Evolutionary conservation across 2,329 filamentous ascomycete species (phyloP).

Genomic region (Phialophora verrucosa): DNA sequence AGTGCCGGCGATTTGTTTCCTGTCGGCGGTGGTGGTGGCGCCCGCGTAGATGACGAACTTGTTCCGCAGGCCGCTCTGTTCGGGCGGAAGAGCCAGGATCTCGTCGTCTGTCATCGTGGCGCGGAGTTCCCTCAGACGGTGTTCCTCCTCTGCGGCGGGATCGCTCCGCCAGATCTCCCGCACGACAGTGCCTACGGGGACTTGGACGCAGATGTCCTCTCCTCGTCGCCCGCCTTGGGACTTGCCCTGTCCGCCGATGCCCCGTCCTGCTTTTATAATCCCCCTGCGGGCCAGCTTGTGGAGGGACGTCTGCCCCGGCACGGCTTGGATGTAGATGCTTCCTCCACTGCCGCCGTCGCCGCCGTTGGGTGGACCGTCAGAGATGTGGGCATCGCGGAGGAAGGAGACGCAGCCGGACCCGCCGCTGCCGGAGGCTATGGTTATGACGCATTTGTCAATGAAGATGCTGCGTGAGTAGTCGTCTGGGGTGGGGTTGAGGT

Average conservation of each 20-base stretch:
- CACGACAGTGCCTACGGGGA: constrained; percentile 90
- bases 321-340: constrained; percentile 91
- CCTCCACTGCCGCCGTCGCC: constrained; percentile 92
- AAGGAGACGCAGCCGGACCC: constrained; percentile 96
- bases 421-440: constrained; percentile 77
- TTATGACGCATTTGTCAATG: constrained; percentile 81
- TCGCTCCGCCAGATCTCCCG: constrained; percentile 80
- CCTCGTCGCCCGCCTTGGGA: constrained; percentile 72
- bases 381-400: constrained; percentile 85
- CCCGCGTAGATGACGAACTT: constrained; percentile 90
- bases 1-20: constrained; percentile 24
- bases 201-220: constrained; percentile 84
- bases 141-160: constrained; percentile 72
- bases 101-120: constrained; percentile 49
- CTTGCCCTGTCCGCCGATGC: constrained; percentile 56
- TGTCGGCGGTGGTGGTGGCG: constrained; percentile 47
- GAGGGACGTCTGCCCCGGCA: constrained; percentile 86
- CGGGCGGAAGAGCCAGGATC: constrained; percentile 40
- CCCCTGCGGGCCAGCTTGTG: constrained; percentile 85
- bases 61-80: constrained; percentile 49
- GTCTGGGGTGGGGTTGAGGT: constrained; percentile 79
- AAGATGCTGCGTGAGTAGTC: constrained; percentile 86
- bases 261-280: constrained; percentile 57
- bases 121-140: constrained; percentile 41
- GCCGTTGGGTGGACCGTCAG: constrained; percentile 89